Evolutionary conservation across 352 stramenopile species (phyloP), one percentile per base, ranked within the genome.

Genomic region (Poterioochromonas sp.): DNA sequence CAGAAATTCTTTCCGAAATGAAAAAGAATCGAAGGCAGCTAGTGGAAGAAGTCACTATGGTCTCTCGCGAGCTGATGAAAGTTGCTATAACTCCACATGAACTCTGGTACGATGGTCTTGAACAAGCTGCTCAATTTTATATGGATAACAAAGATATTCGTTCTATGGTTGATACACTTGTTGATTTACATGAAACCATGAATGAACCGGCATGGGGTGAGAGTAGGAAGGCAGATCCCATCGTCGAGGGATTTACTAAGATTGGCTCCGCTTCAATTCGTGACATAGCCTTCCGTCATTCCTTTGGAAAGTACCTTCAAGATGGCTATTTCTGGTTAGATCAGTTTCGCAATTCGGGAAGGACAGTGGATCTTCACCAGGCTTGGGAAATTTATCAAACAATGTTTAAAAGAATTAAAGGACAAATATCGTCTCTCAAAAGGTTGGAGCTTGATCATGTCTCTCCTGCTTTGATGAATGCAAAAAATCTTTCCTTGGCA

Each of bases 21-120:
- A 90, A 93, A 47, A 87, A 88, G 37, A 90, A 97, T 80, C 96
- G 95, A 70, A 90, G 91, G 78, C 86, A 91, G 18, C 86, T 99
- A 37, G 94, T 98, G 2, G 92, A 98, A 68, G 93, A 99, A 84
- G 94, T 95, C 32, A 87, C 95, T 20, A 93, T 98, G 86, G 90
- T 95, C 8, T 92, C 68, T 68, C 89, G 90, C 0, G 96, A 99
- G 81, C 87, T 99, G 2, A 99, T 99, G 77, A 90, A 94, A 20
- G 94, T 99, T 15, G 94, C 95, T 32, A 98, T 99, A 8, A 84
- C 98, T 62, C 99, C 95, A 94, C 88, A 98, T 78, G 96, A 99
- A 82, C 90, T 97, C 82, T 99, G 96, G 96, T 94, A 98, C 74
- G 93, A 97, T 85, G 94, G 92, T 0, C 86, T 99, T 0, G 95